Evolutionary conservation across 805 yeast species (phyloP).

Genomic region (Yarrowia osloensis): DNA sequence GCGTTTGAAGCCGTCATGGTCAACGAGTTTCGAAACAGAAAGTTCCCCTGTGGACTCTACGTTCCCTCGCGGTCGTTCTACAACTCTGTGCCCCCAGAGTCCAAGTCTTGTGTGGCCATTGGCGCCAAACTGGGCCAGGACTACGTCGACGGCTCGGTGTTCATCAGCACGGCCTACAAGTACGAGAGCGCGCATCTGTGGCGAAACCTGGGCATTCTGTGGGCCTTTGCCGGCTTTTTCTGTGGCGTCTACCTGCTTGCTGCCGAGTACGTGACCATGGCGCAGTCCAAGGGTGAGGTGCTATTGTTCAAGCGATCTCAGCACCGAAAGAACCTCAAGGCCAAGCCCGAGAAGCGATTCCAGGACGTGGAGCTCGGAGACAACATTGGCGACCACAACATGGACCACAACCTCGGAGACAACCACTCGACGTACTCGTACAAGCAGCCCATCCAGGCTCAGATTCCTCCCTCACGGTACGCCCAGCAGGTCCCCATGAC

Average conservation of each 20-base stretch:
- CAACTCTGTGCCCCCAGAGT: slow-evolving; percentile 38
- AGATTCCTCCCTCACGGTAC: slow-evolving; percentile 1
- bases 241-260: slow-evolving; percentile 54
- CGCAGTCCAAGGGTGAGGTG: slow-evolving; percentile 58
- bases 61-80: slow-evolving; percentile 52
- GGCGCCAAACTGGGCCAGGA: slow-evolving; percentile 57
- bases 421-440: slow-evolving; percentile 35
- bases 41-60: slow-evolving; percentile 44
- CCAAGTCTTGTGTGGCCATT: slow-evolving; percentile 56
- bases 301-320: slow-evolving; percentile 49
- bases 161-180: slow-evolving; percentile 48
- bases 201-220: slow-evolving; percentile 64
- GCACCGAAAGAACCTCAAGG: slow-evolving; percentile 32
- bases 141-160: slow-evolving; percentile 56
- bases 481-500: neutral
- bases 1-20: slow-evolving; percentile 51
- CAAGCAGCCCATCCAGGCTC: slow-evolving; percentile 16
- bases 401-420: slow-evolving; percentile 38
- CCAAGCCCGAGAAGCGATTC: slow-evolving; percentile 28
- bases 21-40: slow-evolving; percentile 48
- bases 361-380: slow-evolving; percentile 40
- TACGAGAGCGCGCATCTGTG: slow-evolving; percentile 55
- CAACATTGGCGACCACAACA: slow-evolving; percentile 33
- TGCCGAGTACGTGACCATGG: slow-evolving; percentile 49
- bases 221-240: slow-evolving; percentile 59